A percentile compares a stretch with the other conserved stretches of the same genome.
These are phyloP conservation scores for Trypanosoma lewisi DNA, from an alignment of 208 protist species.

Conservation along the genomic window DNA sequence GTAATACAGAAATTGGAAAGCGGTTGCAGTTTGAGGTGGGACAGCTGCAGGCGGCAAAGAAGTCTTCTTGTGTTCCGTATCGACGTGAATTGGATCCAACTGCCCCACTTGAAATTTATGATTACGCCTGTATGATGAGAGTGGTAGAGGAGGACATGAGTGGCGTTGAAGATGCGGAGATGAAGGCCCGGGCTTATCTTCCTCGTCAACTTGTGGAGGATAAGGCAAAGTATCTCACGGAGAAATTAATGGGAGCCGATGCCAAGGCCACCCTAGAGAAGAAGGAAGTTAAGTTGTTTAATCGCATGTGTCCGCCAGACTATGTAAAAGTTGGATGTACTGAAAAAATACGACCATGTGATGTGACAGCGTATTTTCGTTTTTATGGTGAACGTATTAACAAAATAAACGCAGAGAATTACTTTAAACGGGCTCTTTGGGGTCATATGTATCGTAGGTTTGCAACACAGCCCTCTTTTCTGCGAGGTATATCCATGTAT, in stretches of 20 bases:
- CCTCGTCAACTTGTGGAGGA: slow-evolving; percentile 55
- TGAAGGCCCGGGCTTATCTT: slow-evolving; percentile 73
- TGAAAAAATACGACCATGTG: slow-evolving; percentile 80
- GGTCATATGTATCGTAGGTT: slow-evolving; percentile 84
- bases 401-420: slow-evolving; percentile 30
- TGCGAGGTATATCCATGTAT: slow-evolving; percentile 71
- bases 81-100: slow-evolving; percentile 73
- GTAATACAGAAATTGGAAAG: slow-evolving; percentile 41
- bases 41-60: slow-evolving; percentile 58
- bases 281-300: slow-evolving; percentile 76
- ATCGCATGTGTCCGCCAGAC: slow-evolving; percentile 66
- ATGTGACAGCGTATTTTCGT: slow-evolving; percentile 72
- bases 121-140: slow-evolving; percentile 90
- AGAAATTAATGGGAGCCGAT: slow-evolving; percentile 37
- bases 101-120: slow-evolving; percentile 66
- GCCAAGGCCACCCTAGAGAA: slow-evolving; percentile 47
- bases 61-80: slow-evolving; percentile 40
- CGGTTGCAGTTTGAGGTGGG: slow-evolving; percentile 64
- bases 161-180: slow-evolving; percentile 69
- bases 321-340: slow-evolving; percentile 69
- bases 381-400: slow-evolving; percentile 76
- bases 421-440: slow-evolving; percentile 70
- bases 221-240: slow-evolving; percentile 46
- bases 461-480: slow-evolving; percentile 71
- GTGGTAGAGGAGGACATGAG: slow-evolving; percentile 72